Percentiles rank a stretch among this genome's conserved stretches.
These are phyloP conservation scores for Trichophyton verrucosum DNA, from an alignment of 2,329 filamentous ascomycete genomes.

Conservation along the genomic window DNA sequence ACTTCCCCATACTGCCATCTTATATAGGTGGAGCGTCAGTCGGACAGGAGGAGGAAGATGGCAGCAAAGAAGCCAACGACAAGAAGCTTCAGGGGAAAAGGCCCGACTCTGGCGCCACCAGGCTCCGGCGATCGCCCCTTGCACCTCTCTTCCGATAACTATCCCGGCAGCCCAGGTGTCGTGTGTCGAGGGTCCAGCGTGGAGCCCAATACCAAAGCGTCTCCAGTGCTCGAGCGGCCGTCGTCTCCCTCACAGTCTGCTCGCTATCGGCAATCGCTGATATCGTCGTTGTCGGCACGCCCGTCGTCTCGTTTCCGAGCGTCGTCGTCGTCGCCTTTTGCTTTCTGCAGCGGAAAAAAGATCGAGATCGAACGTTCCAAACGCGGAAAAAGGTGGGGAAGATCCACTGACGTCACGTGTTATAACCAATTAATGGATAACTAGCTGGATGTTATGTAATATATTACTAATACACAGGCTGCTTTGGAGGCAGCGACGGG, in stretches of 20 bases:
- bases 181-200: neutral
- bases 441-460: neutral
- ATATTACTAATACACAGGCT: neutral
- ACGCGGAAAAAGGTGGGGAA: conserved; percentile 10
- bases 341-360: conserved; percentile 3
- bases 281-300: too few relatives aligned
- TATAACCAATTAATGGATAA: neutral
- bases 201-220: neutral
- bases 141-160: neutral
- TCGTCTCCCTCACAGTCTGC: neutral
- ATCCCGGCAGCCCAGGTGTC: neutral
- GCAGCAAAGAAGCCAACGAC: neutral
- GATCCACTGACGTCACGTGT: conserved; percentile 2
- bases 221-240: too few relatives aligned
- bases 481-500: neutral
- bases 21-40: neutral
- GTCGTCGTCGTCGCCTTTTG: neutral
- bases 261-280: neutral
- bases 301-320: neutral
- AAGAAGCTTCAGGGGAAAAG: neutral
- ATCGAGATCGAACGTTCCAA: conserved; percentile 10
- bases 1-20: conserved; percentile 21
- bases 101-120: neutral
- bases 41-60: neutral
- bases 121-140: neutral